These are phyloP conservation scores for Diplodia scrobiculata DNA, from an alignment of 2,329 filamentous ascomycete genomes.

Conservation along the genomic window DNA sequence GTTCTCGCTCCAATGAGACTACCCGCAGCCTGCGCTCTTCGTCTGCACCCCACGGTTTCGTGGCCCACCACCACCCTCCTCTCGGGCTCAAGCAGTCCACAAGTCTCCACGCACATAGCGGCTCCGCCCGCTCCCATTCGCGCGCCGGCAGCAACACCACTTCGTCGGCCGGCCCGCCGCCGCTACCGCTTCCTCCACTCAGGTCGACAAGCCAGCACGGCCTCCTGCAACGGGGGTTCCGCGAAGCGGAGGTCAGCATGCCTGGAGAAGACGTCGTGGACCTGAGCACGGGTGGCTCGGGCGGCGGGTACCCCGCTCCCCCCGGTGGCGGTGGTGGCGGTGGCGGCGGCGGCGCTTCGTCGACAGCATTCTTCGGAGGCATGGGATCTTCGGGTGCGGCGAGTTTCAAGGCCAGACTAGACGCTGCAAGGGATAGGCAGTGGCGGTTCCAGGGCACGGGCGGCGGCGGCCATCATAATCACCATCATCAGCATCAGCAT, in stretches of 20 bases:
- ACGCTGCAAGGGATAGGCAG: conserved; percentile 40
- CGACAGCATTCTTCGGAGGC: conserved; percentile 4
- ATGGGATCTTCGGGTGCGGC: conserved; percentile 23
- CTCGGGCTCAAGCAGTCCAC: conserved; percentile 11
- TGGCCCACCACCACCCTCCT: not conserved
- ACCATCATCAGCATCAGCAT: not conserved
- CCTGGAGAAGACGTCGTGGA: not conserved
- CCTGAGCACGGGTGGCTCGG: conserved; percentile 2
- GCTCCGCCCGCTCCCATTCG: conserved; percentile 5
- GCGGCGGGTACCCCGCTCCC: conserved; percentile 5
- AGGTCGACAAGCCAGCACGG: not conserved
- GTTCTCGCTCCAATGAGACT: conserved; percentile 42
- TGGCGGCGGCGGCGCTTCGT: not conserved
- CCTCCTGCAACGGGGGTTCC: conserved; percentile 40
- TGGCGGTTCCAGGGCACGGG: conserved; percentile 39
- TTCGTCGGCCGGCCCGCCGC: not conserved
- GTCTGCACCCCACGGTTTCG: conserved; percentile 4
- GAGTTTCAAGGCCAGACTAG: conserved; percentile 40
- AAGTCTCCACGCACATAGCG: not conserved
- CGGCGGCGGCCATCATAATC: conserved; percentile 32
- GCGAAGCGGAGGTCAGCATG: conserved; percentile 41
- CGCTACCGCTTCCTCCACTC: not conserved
- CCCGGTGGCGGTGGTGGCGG: not conserved
- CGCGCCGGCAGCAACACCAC: conserved; percentile 13
- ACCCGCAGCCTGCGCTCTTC: conserved; percentile 18